These are phyloP conservation scores for Cercis canadensis DNA, from an alignment of 306 rosid genomes.

Conservation along the genomic window DNA sequence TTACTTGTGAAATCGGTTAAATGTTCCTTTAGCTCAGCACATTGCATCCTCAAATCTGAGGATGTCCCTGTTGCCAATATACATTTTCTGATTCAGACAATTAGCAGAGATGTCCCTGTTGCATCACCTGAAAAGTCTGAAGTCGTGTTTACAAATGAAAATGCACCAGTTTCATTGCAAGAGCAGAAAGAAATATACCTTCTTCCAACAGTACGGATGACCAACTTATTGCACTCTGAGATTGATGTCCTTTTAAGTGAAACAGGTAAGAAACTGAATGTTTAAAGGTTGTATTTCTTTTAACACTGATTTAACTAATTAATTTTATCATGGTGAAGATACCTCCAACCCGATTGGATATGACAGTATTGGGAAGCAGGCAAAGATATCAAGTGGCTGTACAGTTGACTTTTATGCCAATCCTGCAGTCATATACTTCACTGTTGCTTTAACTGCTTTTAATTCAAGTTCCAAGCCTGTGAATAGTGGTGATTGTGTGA, in stretches of 20 bases:
- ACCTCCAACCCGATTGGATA: conserved; percentile 45
- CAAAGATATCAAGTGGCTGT: conserved; percentile 65
- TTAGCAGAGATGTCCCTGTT: conserved; percentile 73
- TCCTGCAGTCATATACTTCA: conserved; percentile 75
- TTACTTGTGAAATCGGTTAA: conserved; percentile 60
- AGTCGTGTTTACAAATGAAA: conserved; percentile 42
- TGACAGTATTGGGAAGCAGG: conserved; percentile 65
- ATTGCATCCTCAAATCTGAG: conserved; percentile 65
- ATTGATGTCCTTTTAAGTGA: conserved; percentile 78
- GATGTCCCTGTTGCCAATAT: conserved; percentile 52
- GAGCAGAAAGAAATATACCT: conserved; percentile 86
- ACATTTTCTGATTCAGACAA: conserved; percentile 86
- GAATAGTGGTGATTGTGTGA: conserved; percentile 78
- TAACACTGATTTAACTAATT: conserved; percentile 33
- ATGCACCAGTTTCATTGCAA: conserved; percentile 64
- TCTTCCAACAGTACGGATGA: conserved; percentile 88
- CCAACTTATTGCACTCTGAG: conserved; percentile 76
- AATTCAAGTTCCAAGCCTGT: conserved; percentile 71
- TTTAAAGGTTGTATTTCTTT: conserved; percentile 33
- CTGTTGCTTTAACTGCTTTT: conserved; percentile 61
- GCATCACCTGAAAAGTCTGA: conserved; percentile 55
- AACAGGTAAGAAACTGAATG: conserved; percentile 62
- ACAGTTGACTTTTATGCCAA: conserved; percentile 76
- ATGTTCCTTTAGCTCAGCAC: conserved; percentile 77
- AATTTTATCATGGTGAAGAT: conserved; percentile 56